These are phyloP conservation scores for Xylariaceae sp. DNA, from an alignment of 2,329 filamentous ascomycete species.

Conservation along the genomic window DNA sequence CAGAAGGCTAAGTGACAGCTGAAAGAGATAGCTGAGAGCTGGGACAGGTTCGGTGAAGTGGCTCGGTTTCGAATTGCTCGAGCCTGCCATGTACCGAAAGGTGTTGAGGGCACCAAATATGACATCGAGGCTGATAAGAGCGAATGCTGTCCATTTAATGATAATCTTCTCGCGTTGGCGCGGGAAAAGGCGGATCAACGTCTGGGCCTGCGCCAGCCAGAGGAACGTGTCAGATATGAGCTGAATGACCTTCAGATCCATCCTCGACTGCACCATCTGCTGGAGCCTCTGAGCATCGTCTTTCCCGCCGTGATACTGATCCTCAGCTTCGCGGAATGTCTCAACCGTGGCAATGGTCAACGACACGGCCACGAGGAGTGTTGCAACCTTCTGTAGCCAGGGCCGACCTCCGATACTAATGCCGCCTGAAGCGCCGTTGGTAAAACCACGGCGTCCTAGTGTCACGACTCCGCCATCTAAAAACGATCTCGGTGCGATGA, in stretches of 20 bases:
- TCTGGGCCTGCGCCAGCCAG: constrained; percentile 97
- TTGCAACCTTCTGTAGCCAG: constrained; percentile 83
- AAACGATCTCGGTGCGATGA: constrained; percentile 92
- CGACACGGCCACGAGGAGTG: constrained; percentile 71
- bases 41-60: constrained; percentile 87
- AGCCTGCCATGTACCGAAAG: constrained; percentile 54
- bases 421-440: constrained; percentile 70
- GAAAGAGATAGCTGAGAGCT: constrained; percentile 84
- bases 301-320: constrained; percentile 72
- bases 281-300: constrained; percentile 76
- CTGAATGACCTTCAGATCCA: constrained; percentile 82
- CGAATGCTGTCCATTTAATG: constrained; percentile 98
- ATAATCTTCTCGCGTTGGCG: constrained; percentile 96
- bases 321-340: constrained; percentile 77
- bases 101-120: constrained; percentile 90
- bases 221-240: constrained; percentile 94
- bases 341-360: constrained; percentile 90
- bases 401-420: constrained; percentile 86
- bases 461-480: constrained; percentile 80
- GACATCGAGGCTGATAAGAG: constrained; percentile 82
- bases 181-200: constrained; percentile 88
- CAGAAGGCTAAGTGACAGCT: constrained; percentile 76
- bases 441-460: constrained; percentile 75
- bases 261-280: constrained; percentile 71
- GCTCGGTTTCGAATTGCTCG: constrained; percentile 56